These are phyloP conservation scores for Hyaloscypha finlandica DNA, from an alignment of 495 filamentous ascomycete species.

Conservation along the genomic window DNA sequence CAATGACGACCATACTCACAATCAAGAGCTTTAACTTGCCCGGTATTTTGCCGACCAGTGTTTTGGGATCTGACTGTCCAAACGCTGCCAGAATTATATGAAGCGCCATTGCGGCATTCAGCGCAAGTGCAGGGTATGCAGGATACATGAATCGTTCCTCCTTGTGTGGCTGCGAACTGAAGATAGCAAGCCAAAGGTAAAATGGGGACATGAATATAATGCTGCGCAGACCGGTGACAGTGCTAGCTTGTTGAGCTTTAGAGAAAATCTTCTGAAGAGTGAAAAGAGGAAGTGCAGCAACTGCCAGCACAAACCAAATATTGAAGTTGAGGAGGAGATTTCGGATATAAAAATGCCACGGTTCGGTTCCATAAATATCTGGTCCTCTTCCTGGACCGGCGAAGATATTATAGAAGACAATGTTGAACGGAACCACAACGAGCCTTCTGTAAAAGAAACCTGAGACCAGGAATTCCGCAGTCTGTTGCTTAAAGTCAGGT, in stretches of 20 bases:
- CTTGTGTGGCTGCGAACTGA: slow-evolving; percentile 92
- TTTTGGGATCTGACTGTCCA: slow-evolving; percentile 65
- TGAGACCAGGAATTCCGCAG: slow-evolving; percentile 24
- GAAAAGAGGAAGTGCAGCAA: slow-evolving; percentile 68
- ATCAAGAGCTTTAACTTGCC: slow-evolving; percentile 64
- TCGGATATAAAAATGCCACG: slow-evolving; percentile 94
- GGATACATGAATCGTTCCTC: slow-evolving; percentile 99
- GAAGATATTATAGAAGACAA: slow-evolving; percentile 94
- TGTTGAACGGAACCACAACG: slow-evolving; percentile 83
- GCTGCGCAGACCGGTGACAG: slow-evolving; percentile 61
- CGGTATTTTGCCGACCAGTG: slow-evolving; percentile 67
- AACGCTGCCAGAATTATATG: slow-evolving; percentile 75
- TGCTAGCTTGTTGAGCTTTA: slow-evolving; percentile 35
- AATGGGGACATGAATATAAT: slow-evolving; percentile 78
- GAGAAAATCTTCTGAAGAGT: slow-evolving; percentile 48
- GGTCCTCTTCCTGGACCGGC: slow-evolving; percentile 76
- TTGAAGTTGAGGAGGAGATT: slow-evolving; percentile 97
- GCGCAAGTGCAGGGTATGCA: slow-evolving; percentile 86
- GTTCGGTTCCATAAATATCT: slow-evolving; percentile 93
- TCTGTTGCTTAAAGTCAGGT: slow-evolving; percentile 7
- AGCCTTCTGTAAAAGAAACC: slow-evolving; percentile 77
- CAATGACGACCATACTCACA: slow-evolving; percentile 51
- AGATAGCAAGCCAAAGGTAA: slow-evolving; percentile 93
- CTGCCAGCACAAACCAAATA: slow-evolving; percentile 82
- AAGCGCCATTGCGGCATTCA: slow-evolving; percentile 85